phyloP scores from a whole-genome alignment of 306 rosid genomes.

The Abrus precatorius region DNA sequence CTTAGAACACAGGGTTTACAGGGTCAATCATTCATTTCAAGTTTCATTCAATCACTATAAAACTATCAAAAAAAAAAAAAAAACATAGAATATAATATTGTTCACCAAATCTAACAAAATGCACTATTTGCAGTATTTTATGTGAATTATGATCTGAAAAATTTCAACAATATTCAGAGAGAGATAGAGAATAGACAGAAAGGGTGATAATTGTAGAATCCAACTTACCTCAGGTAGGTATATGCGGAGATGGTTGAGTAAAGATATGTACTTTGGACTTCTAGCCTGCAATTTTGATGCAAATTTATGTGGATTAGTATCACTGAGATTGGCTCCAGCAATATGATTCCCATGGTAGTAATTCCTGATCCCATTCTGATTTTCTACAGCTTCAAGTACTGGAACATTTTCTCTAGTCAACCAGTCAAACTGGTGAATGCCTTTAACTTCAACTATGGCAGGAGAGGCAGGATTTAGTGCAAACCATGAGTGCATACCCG shows the following conservation, averaged over 20 bases:
- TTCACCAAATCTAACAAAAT: slow-evolving; percentile 17
- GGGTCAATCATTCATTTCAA: slow-evolving; percentile 10
- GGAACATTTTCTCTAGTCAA: slow-evolving; percentile 99
- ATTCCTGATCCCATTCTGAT: slow-evolving; percentile 82
- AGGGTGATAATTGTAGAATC: slow-evolving; percentile 28
- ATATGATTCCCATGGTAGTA: slow-evolving; percentile 96
- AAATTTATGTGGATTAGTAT: slow-evolving; percentile 73
- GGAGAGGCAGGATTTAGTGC: slow-evolving; percentile 91
- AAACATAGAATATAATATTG: slow-evolving; percentile 7
- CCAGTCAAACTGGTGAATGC: slow-evolving; percentile 98
- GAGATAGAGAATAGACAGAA: neutral
- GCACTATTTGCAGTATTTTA: neutral
- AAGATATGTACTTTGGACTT: slow-evolving; percentile 98
- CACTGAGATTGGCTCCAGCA: slow-evolving; percentile 75
- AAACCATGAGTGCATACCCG: slow-evolving; percentile 99
- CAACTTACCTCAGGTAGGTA: slow-evolving; percentile 91
- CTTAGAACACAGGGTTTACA: slow-evolving; percentile 5
- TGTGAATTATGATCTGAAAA: neutral
- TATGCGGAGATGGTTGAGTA: slow-evolving; percentile 96
- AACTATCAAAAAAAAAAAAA: neutral
- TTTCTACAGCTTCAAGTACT: slow-evolving; percentile 97
- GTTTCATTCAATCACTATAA: neutral
- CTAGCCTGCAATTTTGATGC: slow-evolving; percentile 93
- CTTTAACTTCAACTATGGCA: slow-evolving; percentile 94
- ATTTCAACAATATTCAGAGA: slow-evolving; percentile 29